phyloP scores from a whole-genome alignment of 768 basidiomycete genomes.

The Boletales sp. region DNA sequence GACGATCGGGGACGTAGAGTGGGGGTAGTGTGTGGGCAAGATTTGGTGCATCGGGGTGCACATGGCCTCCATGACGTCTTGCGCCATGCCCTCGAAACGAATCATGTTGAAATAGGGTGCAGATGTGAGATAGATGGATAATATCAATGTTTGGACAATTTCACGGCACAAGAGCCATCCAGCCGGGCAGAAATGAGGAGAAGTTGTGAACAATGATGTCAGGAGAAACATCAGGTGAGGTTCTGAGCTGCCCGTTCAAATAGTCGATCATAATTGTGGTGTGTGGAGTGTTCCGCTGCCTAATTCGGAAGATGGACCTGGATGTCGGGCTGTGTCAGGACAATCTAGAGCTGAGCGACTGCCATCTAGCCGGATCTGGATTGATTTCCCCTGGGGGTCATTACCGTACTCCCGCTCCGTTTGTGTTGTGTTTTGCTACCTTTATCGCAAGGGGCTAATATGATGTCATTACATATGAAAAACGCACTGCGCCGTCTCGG shows the following conservation, averaged over 20 bases:
- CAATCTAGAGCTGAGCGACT: conserved; percentile 18
- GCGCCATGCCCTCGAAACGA: conserved; percentile 69
- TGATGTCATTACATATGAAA: too few relatives aligned
- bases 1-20: conserved; percentile 15
- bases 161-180: conserved; percentile 6
- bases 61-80: conserved; percentile 79
- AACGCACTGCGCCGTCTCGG: too few relatives aligned
- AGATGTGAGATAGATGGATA: background rate
- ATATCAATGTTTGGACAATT: background rate
- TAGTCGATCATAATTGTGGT: conserved; percentile 24
- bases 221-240: conserved; percentile 10
- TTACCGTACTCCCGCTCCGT: background rate
- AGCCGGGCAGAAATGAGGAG: background rate
- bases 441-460: too few relatives aligned
- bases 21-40: conserved; percentile 38
- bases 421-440: too few relatives aligned
- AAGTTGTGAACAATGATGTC: conserved; percentile 1
- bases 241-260: conserved; percentile 17
- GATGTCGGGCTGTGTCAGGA: conserved; percentile 10
- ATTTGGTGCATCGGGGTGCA: conserved; percentile 83
- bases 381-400: conserved; percentile 1
- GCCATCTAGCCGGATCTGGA: background rate
- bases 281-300: conserved; percentile 18
- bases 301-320: conserved; percentile 21
- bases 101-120: conserved; percentile 48